Evolutionary conservation across 2,329 filamentous ascomycete species (phyloP), one percentile per base, ranked within the genome.

Genomic region (Simplicillium sp.): DNA sequence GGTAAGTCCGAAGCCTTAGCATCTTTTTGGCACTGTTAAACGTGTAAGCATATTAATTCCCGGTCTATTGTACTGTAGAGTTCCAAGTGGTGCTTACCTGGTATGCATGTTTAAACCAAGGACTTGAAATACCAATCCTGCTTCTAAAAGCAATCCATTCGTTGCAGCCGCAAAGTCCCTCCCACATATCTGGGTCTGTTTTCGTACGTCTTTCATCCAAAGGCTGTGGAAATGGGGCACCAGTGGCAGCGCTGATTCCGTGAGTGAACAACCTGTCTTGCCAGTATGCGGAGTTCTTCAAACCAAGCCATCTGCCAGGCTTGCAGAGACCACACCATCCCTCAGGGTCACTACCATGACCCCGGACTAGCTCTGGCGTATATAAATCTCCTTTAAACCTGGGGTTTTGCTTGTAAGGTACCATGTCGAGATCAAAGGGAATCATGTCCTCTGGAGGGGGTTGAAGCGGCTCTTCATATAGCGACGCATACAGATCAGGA

Each of bases 271-370:
- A 86, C 68, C 92, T 90, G 66, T 94, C 87, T 60, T 94, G 92
- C 87, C 87, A 94, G 59, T 87, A 94, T 7, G 87, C 87, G 41
- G 84, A 89, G 64, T 94, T 92, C 67, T 92, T 94, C 44, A 94
- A 68, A 13, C 89, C 85, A 40, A 90, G 74, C 87, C 87, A 94
- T 37, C 85, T 73, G 3, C 85, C 85, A 3, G 85, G 83, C 58
- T 88, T 89, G 68, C 87, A 94, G 50, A 90, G 84, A 16, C 86
- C 85, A 53, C 87, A 94, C 86, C 87, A 94, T 3, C 87, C 87
- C 59, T 90, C 86, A 34, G 87, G 81, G 67, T 89, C 88, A 63
- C 88, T 88, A 18, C 87, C 86, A 47, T 90, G 84, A 16, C 87
- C 87, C 29, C 87, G 81, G 15, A 92, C 83, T 84, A 85, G 94